Evolutionary conservation across 108 stramenopile genomes (phyloP), one percentile per base, ranked within the genome.

Genomic region (Seminavis robusta): DNA sequence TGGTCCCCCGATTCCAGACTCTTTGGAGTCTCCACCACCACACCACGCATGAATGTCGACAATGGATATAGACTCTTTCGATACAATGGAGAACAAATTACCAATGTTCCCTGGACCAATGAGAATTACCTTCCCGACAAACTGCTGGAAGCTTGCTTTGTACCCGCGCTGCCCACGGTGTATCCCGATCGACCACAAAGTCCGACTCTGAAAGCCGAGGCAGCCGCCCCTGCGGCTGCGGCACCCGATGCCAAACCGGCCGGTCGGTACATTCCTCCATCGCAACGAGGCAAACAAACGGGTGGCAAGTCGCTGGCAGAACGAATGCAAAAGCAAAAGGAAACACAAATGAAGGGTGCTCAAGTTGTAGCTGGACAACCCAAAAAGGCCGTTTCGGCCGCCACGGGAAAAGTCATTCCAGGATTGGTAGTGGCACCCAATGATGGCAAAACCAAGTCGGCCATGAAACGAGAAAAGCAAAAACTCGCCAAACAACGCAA

Each of bases 21-120:
- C 26, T 95, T 98, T 49, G 27, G 91, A 41, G 89, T 90, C 20
- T 81, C 83, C 15, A 98, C 98, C 8, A 92, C 93, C 3, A 88
- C 88, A 33, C 98, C 98, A 4, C 83, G 96, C 6, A 98, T 98
- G 97, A 98, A 98, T 77, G 98, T 99, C 11, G 97, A 97, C 61
- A 98, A 98, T 76, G 94, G 94, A 30, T 77, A 94, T 3, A 68
- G 83, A 49, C 28, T 97, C 0, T 90, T 86, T 69, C 75, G 78
- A 20, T 96, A 94, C 71, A 86, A 91, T 56, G 95, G 95, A 41
- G 62, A 81, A 68, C 43, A 86, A 41, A 52, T 56, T 13, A 48
- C 45, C 13, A 73, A 52, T 16, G 34, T 79, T 6, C 83, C 86
- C n/a, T 89, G 86, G 88, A 67, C 81, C 51, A 92, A 95, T 54